Evolutionary conservation across 2,329 filamentous ascomycete species (phyloP), one percentile per base, ranked within the genome.

Genomic region (Pestalotiopsis fici): DNA sequence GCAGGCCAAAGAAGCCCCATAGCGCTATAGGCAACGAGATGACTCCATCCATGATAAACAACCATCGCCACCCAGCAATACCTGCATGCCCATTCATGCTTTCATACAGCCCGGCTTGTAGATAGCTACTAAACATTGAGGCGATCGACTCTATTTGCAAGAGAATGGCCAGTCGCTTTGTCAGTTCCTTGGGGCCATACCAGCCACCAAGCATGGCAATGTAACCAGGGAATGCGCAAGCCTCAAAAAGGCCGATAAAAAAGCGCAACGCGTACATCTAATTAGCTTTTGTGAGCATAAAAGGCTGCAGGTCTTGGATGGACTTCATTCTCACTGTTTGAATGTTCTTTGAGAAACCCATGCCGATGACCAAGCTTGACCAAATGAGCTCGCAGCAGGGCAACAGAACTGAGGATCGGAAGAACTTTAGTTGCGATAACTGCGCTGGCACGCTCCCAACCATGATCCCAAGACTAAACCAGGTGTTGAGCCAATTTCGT

Each of bases 81-180:
- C 83, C 81, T 6, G 72, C 73, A 11, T 81, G 73, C 0, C 86
- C 85, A 27, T 84, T 72, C 67, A 75, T 69, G 3, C 76, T 75
- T 27, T 78, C 72, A 64, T 72, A 70, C 23, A 75, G 74, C 2
- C 83, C 85, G 0, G 83, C 83, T 73, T 88, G 86, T 67, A 89
- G 83, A 62, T 86, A 83, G 0, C 85, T 85, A 5, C 81, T 81
- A 61, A 87, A 85, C 81, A 87, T 84, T 0, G 80, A 85, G 0
- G 85, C 85, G 0, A 83, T 83, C 85, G 77, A 3, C 83, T 84
- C 15, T 82, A 84, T 3, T 81, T 80, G 7, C 83, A 85, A 72
- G 6, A 87, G 87, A 54, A 88, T 83, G 9, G 82, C 84, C 11
- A 78, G 83, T 1, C 86, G 79, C 69, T 86, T 87, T 1, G 83